A percentile compares a stretch with the other conserved stretches of the same genome.
Conservation (phyloP, 139 green algal species). For the Chlamydomonas asymmetrica region DNA sequence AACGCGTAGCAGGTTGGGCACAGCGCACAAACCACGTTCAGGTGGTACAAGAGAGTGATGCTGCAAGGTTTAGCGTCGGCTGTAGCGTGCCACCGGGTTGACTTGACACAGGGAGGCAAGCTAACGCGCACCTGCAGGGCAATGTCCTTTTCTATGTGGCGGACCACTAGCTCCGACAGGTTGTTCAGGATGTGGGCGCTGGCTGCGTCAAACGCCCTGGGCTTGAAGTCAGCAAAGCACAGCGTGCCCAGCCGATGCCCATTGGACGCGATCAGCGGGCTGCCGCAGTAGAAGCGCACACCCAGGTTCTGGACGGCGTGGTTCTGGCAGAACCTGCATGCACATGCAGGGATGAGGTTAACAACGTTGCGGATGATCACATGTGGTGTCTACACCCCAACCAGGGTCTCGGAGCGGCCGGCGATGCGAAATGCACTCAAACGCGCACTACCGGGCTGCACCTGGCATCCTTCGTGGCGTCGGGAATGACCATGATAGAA, state of each 20-base stretch:
- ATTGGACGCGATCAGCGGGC: conserved; percentile 66
- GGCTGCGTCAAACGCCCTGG: conserved; percentile 54
- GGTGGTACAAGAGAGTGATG: too few species aligned
- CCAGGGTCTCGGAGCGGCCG: background rate
- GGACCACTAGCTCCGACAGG: conserved; percentile 79
- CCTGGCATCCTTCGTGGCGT: conserved; percentile 60
- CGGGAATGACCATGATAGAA: conserved; percentile 68
- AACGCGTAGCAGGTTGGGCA: too few species aligned
- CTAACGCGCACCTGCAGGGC: conserved; percentile 33
- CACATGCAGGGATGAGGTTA: too few species aligned
- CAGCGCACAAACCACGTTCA: too few species aligned
- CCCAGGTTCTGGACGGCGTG: conserved; percentile 47
- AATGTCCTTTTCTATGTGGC: conserved; percentile 74
- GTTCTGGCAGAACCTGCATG: conserved; percentile 65
- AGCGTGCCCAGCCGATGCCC: conserved; percentile 64
- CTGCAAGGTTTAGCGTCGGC: too few species aligned
- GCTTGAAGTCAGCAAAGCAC: conserved; percentile 68
- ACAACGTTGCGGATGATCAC: too few species aligned
- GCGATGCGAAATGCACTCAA: background rate
- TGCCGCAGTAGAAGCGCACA: conserved; percentile 74
- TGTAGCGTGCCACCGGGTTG: too few species aligned
- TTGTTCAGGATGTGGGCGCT: conserved; percentile 66
- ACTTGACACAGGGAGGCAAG: too few species aligned
- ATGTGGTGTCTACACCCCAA: too few species aligned
- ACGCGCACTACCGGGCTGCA: background rate